Percentiles rank a stretch among this genome's conserved stretches.
phyloP scores from a whole-genome alignment of 2,329 filamentous ascomycete genomes.

The Xylariales sp. region DNA sequence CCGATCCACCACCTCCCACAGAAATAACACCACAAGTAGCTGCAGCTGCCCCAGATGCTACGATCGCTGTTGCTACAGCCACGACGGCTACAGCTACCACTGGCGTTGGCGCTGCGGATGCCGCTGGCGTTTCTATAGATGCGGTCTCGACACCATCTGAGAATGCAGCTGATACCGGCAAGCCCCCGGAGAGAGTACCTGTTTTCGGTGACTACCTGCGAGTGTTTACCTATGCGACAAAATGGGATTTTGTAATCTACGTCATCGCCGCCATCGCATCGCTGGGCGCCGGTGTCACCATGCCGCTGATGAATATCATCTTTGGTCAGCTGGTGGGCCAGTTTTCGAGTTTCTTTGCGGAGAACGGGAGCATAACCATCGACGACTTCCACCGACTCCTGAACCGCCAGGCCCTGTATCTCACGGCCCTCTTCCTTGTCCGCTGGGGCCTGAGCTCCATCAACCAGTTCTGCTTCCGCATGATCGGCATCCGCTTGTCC shows the following conservation, averaged over 20 bases:
- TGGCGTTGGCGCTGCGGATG: no score
- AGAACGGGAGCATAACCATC: slow-evolving; percentile 20
- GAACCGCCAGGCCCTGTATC: slow-evolving; percentile 50
- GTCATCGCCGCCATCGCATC: slow-evolving; percentile 32
- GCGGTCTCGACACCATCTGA: neutral
- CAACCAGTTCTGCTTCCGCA: slow-evolving; percentile 52
- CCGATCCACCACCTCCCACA: no score
- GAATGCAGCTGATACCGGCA: no score
- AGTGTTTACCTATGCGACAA: slow-evolving; percentile 44
- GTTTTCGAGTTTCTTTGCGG: slow-evolving; percentile 35
- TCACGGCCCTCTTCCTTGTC: slow-evolving; percentile 64
- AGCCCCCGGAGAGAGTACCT: neutral
- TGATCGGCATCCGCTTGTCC: slow-evolving; percentile 54
- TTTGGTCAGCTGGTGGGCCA: slow-evolving; percentile 44
- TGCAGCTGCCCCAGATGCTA: no score
- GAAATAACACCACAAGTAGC: no score
- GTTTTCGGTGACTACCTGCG: slow-evolving; percentile 9
- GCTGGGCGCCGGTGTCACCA: slow-evolving; percentile 23
- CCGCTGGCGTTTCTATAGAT: no score
- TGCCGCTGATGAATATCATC: slow-evolving; percentile 53
- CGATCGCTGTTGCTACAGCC: no score
- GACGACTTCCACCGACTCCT: slow-evolving; percentile 32
- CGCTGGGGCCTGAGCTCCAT: slow-evolving; percentile 58
- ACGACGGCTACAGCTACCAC: no score
- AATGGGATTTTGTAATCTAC: slow-evolving; percentile 42